Percentiles rank a stretch among this genome's conserved stretches.
These are phyloP conservation scores for Stephania japonica DNA, from an alignment of 164 flowering plant species.

Conservation along the genomic window DNA sequence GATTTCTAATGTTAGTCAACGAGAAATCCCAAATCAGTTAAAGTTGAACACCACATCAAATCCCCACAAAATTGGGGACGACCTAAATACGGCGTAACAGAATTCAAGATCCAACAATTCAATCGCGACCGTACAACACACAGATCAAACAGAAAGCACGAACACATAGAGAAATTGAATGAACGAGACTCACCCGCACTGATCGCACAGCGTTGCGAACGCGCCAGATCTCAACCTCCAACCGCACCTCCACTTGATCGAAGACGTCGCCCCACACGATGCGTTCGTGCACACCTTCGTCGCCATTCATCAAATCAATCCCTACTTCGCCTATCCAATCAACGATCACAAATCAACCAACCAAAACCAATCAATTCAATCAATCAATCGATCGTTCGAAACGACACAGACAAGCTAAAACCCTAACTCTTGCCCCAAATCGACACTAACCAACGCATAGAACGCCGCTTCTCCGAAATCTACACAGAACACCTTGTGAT, in stretches of 20 bases:
- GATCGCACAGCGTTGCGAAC: slow-evolving; percentile 55
- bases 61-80: not conserved
- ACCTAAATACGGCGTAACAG: not conserved
- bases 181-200: slow-evolving; percentile 51
- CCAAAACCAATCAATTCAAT: slow-evolving; percentile 1
- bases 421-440: slow-evolving; percentile 2
- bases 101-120: not conserved
- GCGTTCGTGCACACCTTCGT: slow-evolving; percentile 52
- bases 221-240: slow-evolving; percentile 72
- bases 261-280: slow-evolving; percentile 37
- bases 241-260: slow-evolving; percentile 53
- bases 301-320: slow-evolving; percentile 31
- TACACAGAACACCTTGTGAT: not conserved
- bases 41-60: not conserved
- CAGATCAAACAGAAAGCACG: slow-evolving; percentile 2
- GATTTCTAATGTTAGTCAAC: not conserved
- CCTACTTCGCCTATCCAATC: slow-evolving; percentile 1
- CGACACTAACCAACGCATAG: not conserved
- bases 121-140: not conserved
- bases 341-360: not conserved
- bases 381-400: not conserved
- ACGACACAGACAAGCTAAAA: not conserved
- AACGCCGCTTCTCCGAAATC: slow-evolving; percentile 1
- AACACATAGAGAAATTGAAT: slow-evolving; percentile 3
- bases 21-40: not conserved